phyloP scores from a whole-genome alignment of 805 yeast genomes.

The Torulaspora quercuum region DNA sequence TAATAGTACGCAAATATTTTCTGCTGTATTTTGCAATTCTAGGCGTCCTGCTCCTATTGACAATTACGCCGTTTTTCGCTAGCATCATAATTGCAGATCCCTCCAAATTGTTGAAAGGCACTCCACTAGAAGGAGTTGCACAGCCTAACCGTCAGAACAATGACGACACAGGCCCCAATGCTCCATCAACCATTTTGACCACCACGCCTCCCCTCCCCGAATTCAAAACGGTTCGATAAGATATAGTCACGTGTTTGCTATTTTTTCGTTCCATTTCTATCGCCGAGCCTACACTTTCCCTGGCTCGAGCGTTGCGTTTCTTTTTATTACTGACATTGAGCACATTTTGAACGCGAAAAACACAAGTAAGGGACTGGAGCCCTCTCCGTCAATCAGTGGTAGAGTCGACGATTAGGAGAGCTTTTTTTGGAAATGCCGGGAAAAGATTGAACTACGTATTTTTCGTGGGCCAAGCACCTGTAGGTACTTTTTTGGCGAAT shows the following conservation, averaged over 20 bases:
- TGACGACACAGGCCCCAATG: conserved; percentile 62
- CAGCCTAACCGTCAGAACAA: conserved; percentile 61
- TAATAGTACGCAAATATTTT: conserved; percentile 45
- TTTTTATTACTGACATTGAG: too few relatives aligned
- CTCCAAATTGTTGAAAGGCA: conserved; percentile 20
- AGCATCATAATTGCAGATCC: conserved; percentile 30
- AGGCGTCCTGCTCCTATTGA: conserved; percentile 39
- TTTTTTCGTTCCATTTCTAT: too few relatives aligned
- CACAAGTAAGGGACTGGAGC: too few relatives aligned
- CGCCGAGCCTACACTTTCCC: not conserved
- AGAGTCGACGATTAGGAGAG: not conserved
- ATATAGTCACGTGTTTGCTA: not conserved
- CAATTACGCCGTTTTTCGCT: conserved; percentile 49
- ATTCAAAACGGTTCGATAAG: conserved; percentile 35
- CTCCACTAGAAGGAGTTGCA: conserved; percentile 40
- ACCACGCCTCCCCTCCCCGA: conserved; percentile 38
- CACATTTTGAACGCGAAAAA: too few relatives aligned
- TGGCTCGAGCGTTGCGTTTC: conserved; percentile 5
- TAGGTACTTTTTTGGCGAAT: conserved; percentile 1
- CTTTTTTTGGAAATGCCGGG: conserved; percentile 17
- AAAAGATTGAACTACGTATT: conserved; percentile 3
- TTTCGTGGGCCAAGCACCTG: conserved; percentile 6
- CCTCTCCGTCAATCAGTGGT: too few relatives aligned
- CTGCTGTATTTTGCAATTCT: conserved; percentile 45
- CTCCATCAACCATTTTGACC: conserved; percentile 45